Base-by-base conservation (phyloP, 192 early-diverging fungal genomes). In the Bifiguratus adelaidae region DNA sequence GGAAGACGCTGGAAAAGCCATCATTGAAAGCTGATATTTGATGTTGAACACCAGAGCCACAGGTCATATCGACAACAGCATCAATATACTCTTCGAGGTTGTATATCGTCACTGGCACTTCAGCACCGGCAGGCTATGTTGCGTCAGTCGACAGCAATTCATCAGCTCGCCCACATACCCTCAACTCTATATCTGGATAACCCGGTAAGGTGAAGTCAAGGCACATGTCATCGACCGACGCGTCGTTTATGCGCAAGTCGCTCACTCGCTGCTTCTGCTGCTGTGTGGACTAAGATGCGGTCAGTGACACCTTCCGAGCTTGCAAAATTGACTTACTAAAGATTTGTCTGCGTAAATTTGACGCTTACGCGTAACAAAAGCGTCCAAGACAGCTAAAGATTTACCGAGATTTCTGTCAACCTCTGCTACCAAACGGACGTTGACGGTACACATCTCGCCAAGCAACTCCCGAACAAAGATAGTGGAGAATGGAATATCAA, bases 131-230 rank as follows among this genome's bases (percentile, higher is more conserved):
- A 13, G 52, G 48, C 70, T 63, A 44, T 36, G 26, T 13, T 32
- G 13, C 2, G 2, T 15, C 21, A 50, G 4, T 42, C 7, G 24
- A 22, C 27, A 23, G 21, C 52, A 18, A 26, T 25, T 23, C 26
- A 6, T 2, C 9, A 2, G 7, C 15, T 27, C 19, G 4, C 19
- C 21, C 8, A 33, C 32, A 47, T 48, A 64, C 56, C 38, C 72
- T 71, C 21, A 90, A 69, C 37, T 88, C 81, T 35, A 83, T 67
- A 11, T 61, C 52, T 12, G 84, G 76, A 68, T 87, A 73, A 5
- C 91, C 91, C 7, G 87, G 87, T 24, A 94, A 63, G 2, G 86
- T 87, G 68, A 94, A 94, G 55, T 92, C 89, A 12, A 96, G 69
- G 24, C 73, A 71, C 29, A 96, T 70, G 34, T 86, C 82, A 0